Conservation (phyloP, 2,329 filamentous ascomycete genomes). For the Tolypocladium ophioglossoides region DNA sequence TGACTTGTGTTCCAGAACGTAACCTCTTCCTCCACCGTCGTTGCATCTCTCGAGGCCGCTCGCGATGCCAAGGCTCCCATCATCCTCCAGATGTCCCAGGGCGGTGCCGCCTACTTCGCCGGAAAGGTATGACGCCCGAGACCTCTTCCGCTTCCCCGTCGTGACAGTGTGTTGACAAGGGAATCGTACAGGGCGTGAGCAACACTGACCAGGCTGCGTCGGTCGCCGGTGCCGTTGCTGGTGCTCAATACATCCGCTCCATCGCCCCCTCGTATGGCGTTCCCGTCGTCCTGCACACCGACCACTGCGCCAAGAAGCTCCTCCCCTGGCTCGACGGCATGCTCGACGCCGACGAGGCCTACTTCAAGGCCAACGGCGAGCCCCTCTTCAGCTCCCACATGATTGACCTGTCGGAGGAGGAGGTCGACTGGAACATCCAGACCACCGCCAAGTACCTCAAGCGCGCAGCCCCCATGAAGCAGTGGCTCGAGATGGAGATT, state of each 20-base stretch:
- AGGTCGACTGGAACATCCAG: constrained; percentile 79
- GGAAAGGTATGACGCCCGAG: constrained; percentile 51
- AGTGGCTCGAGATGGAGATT: constrained; percentile 95
- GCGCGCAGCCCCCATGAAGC: constrained; percentile 91
- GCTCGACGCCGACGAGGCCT: constrained; percentile 85
- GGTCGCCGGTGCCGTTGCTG: constrained; percentile 78
- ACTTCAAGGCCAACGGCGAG: constrained; percentile 88
- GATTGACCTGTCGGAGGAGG: constrained; percentile 94
- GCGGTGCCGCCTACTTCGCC: constrained; percentile 86
- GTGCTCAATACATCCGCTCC: constrained; percentile 85
- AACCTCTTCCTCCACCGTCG: constrained; percentile 71
- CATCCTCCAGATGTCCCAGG: constrained; percentile 88
- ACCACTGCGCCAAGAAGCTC: constrained; percentile 99
- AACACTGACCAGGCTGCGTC: constrained; percentile 78
- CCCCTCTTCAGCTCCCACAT: constrained; percentile 96
- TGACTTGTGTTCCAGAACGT: constrained; percentile 48
- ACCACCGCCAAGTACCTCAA: constrained; percentile 91
- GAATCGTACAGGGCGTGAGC: constrained; percentile 50
- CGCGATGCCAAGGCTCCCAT: constrained; percentile 84
- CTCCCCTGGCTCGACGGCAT: constrained; percentile 96
- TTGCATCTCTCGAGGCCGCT: constrained; percentile 87
- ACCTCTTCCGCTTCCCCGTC: background rate
- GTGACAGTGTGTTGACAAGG: background rate
- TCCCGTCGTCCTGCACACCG: constrained; percentile 89
- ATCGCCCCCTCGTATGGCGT: constrained; percentile 81